phyloP scores from a whole-genome alignment of 1,284 basidiomycete species.

The Gastroboletus turbinatus region DNA sequence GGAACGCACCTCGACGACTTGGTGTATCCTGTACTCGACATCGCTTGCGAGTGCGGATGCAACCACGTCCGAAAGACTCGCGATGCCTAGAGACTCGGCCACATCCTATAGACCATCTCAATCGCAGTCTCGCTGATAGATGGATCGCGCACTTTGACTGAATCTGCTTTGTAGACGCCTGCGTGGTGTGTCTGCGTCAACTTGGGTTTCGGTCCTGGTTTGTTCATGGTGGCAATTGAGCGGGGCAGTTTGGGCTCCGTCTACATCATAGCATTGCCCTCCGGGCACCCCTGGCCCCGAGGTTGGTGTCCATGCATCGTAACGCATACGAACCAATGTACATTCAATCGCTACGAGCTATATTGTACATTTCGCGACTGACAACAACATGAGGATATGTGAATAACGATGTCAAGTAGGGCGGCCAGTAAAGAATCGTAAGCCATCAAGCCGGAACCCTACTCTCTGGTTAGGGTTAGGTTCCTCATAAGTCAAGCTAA shows the following conservation, averaged over 20 bases:
- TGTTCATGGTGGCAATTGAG: constrained; percentile 41
- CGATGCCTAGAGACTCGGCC: constrained; percentile 85
- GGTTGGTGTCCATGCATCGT: no score
- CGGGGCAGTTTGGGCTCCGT: neutral
- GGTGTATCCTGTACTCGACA: constrained; percentile 95
- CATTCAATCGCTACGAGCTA: no score
- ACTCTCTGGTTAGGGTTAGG: no score
- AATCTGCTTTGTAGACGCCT: constrained; percentile 66
- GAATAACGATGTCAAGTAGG: no score
- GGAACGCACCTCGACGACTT: constrained; percentile 77
- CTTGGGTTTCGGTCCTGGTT: constrained; percentile 44
- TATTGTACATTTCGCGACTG: no score
- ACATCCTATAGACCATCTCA: constrained; percentile 66
- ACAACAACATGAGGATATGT: no score
- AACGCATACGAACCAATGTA: no score
- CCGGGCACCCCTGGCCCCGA: no score
- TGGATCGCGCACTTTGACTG: constrained; percentile 51
- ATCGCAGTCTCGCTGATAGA: constrained; percentile 13
- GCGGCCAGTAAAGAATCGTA: no score
- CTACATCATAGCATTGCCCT: no score
- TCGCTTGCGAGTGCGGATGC: constrained; percentile 90
- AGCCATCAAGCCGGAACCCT: no score
- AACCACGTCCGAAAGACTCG: constrained; percentile 78
- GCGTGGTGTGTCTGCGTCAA: constrained; percentile 46
- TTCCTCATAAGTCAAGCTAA: no score